A percentile compares a stretch with the other conserved stretches of the same genome.
Evolutionary conservation across 202 grass and related monocot genomes (phyloP).

Genomic region (Schoenoplectus tabernaemontani): DNA sequence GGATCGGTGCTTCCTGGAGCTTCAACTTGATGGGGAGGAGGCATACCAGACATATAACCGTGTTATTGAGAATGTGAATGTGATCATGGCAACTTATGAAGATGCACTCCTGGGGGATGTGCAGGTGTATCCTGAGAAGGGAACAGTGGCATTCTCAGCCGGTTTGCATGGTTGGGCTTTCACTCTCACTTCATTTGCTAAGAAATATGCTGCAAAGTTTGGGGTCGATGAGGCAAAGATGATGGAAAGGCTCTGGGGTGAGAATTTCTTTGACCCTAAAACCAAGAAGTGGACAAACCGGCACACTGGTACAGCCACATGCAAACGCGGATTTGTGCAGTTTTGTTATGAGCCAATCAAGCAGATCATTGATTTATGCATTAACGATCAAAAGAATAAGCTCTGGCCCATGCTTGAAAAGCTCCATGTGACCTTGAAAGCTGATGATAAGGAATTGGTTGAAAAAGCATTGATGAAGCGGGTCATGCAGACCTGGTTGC

Average conservation of each 20-base stretch:
- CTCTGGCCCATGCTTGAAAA: constrained; percentile 26
- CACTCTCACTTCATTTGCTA: constrained; percentile 26
- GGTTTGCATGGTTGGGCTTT: constrained; percentile 22
- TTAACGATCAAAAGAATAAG: not conserved
- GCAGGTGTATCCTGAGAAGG: constrained; percentile 39
- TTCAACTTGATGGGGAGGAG: not conserved
- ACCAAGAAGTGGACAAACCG: constrained; percentile 32
- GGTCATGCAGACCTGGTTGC: constrained; percentile 40
- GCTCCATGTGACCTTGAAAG: constrained; percentile 35
- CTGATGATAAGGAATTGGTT: constrained; percentile 38
- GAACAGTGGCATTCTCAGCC: constrained; percentile 33
- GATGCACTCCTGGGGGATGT: constrained; percentile 30
- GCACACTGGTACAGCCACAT: constrained; percentile 26
- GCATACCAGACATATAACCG: not conserved
- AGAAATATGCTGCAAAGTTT: constrained; percentile 28
- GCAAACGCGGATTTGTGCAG: constrained; percentile 38
- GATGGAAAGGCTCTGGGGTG: constrained; percentile 40
- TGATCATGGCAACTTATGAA: constrained; percentile 43
- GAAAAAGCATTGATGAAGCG: constrained; percentile 49
- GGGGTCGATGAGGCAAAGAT: constrained; percentile 34
- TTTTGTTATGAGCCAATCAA: constrained; percentile 26
- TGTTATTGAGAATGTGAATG: constrained; percentile 46
- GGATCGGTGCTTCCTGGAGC: not conserved
- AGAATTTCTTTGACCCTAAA: constrained; percentile 37
- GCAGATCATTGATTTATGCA: constrained; percentile 22